Conservation (phyloP, 1,139 yeast genomes). For the Hyphopichia burtonii region DNA sequence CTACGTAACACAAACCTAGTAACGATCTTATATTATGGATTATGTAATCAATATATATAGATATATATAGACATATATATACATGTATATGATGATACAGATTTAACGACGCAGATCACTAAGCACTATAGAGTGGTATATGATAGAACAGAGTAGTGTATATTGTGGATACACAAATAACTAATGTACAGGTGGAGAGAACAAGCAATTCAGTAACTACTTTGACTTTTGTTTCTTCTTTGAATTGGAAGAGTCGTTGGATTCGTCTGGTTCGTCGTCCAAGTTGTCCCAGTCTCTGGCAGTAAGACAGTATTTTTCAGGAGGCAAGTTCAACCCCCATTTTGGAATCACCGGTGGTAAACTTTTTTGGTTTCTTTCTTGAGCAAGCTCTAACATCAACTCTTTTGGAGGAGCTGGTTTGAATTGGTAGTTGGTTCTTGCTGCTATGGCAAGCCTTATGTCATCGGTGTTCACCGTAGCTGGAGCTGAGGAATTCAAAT, state of each 20-base stretch:
- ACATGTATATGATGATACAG: too few relatives aligned
- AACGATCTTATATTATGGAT: neutral
- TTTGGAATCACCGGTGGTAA: conserved; percentile 90
- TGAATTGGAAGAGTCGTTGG: conserved; percentile 7
- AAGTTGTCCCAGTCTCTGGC: conserved; percentile 68
- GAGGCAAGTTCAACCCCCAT: conserved; percentile 93
- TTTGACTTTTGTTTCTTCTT: conserved; percentile 1
- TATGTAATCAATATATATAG: too few relatives aligned
- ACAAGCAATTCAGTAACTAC: neutral
- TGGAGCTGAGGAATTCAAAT: conserved; percentile 36
- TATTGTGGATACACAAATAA: too few relatives aligned
- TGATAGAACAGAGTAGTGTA: too few relatives aligned
- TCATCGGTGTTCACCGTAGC: conserved; percentile 79
- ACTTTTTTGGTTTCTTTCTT: conserved; percentile 84
- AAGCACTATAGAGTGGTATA: too few relatives aligned
- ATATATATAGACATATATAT: too few relatives aligned
- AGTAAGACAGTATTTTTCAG: conserved; percentile 93
- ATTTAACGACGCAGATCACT: too few relatives aligned
- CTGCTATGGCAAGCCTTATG: conserved; percentile 86
- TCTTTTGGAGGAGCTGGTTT: conserved; percentile 96
- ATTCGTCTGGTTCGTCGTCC: conserved; percentile 34
- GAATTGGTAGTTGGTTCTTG: conserved; percentile 90
- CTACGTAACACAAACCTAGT: neutral
- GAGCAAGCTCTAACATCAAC: conserved; percentile 82
- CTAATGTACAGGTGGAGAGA: too few relatives aligned